phyloP scores from a whole-genome alignment of 495 filamentous ascomycete genomes.

The Daldinia decipiens region DNA sequence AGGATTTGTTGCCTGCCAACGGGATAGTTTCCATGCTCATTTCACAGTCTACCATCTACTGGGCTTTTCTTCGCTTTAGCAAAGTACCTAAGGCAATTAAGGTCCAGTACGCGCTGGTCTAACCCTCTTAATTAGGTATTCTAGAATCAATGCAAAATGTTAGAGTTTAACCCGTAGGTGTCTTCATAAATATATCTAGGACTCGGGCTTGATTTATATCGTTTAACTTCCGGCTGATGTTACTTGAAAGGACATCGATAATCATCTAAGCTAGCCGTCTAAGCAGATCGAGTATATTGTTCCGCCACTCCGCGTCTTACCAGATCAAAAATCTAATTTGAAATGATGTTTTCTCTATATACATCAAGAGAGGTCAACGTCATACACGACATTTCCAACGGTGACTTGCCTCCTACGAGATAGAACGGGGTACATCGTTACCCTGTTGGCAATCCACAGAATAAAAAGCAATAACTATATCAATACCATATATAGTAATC shows the following conservation, averaged over 20 bases:
- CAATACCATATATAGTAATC: neutral
- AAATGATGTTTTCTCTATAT: neutral
- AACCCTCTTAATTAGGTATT: neutral
- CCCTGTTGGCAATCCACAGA: neutral
- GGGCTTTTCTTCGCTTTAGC: neutral
- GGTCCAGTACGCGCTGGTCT: neutral
- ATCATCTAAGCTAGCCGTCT: no score
- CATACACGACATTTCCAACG: neutral
- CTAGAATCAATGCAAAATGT: neutral
- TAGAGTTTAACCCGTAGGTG: neutral
- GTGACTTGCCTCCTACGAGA: neutral
- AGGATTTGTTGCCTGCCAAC: neutral
- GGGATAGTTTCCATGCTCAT: neutral
- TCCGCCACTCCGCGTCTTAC: no score
- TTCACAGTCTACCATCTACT: neutral
- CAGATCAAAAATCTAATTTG: no score
- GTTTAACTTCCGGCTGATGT: neutral
- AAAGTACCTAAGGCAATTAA: neutral
- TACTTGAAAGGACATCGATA: no score
- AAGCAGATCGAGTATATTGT: neutral
- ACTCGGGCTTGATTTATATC: neutral
- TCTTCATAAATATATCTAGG: neutral
- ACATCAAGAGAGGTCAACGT: neutral
- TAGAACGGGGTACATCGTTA: neutral
- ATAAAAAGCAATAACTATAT: neutral